phyloP scores from a whole-genome alignment of 1,139 yeast species.

The Pichia terricola region DNA sequence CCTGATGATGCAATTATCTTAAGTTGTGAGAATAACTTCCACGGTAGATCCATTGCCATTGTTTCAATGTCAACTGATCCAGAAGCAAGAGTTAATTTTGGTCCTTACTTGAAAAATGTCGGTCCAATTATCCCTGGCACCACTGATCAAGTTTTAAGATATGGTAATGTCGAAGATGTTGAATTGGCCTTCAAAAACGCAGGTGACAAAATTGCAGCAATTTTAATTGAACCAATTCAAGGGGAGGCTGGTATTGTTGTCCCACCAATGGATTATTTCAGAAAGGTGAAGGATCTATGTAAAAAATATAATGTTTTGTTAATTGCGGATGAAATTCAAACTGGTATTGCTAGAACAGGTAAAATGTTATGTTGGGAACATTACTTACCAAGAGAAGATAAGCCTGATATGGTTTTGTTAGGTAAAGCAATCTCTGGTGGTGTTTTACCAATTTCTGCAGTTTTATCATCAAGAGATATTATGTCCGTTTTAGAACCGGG shows the following conservation, averaged over 20 bases:
- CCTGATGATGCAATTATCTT: constrained; percentile 77
- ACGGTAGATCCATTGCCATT: constrained; percentile 92
- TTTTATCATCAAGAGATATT: constrained; percentile 75
- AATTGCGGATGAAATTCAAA: constrained; percentile 78
- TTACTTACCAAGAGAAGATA: constrained; percentile 56
- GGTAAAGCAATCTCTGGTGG: constrained; percentile 98
- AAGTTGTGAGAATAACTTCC: constrained; percentile 89
- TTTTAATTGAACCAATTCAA: constrained; percentile 71
- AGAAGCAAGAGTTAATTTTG: constrained; percentile 81
- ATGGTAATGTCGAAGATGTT: constrained; percentile 77
- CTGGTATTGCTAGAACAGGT: constrained; percentile 82
- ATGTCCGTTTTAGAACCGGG: constrained; percentile 92
- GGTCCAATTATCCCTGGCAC: constrained; percentile 45
- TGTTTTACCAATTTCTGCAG: constrained; percentile 86
- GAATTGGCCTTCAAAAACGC: constrained; percentile 75
- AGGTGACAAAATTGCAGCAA: constrained; percentile 72
- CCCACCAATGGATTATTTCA: constrained; percentile 65
- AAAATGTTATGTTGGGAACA: constrained; percentile 80
- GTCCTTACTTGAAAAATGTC: constrained; percentile 79
- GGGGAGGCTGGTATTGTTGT: constrained; percentile 87
- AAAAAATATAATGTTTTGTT: constrained; percentile 54
- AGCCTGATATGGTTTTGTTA: constrained; percentile 77
- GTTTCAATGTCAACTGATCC: constrained; percentile 95
- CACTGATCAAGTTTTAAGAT: constrained; percentile 49
- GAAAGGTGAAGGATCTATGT: constrained; percentile 63